These are phyloP conservation scores for Cucurbita argyrosperma DNA, from an alignment of 306 rosid species.

Conservation along the genomic window DNA sequence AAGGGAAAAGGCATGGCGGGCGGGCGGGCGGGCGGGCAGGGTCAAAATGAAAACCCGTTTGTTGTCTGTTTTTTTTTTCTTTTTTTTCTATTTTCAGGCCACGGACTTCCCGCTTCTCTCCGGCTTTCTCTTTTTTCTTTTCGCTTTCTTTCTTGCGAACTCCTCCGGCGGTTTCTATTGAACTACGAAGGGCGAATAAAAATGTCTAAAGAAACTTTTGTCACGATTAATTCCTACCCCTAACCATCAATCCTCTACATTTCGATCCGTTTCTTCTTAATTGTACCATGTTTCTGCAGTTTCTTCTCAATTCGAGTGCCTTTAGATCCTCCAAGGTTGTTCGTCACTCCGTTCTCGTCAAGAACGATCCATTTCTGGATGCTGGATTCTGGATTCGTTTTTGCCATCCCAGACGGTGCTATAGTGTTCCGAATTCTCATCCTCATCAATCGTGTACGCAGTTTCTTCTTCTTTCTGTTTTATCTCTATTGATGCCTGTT, in stretches of 20 bases:
- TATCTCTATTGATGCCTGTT: background rate
- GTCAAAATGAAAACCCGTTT: background rate
- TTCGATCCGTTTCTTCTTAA: background rate
- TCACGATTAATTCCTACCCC: background rate
- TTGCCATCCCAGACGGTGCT: background rate
- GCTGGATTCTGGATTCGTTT: background rate
- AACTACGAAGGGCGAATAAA: background rate
- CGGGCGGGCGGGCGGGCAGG: background rate
- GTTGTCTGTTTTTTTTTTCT: background rate
- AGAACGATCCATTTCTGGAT: background rate
- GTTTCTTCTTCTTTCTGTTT: background rate
- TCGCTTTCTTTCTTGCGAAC: background rate
- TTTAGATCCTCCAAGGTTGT: background rate
- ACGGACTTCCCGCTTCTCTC: slow-evolving; percentile 46
- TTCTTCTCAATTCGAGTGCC: background rate
- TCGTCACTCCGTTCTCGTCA: background rate
- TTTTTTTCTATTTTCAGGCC: slow-evolving; percentile 12
- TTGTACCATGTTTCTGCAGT: background rate
- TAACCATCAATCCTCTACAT: background rate
- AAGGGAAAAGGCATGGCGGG: background rate
- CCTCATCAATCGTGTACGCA: background rate
- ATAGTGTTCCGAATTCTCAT: background rate
- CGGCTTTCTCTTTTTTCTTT: background rate
- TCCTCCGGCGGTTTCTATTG: slow-evolving; percentile 11
- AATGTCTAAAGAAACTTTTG: background rate